Evolutionary conservation across 192 early-diverging fungal genomes (phyloP), one percentile per base, ranked within the genome.

Genomic region (Haplosporangium gracile): DNA sequence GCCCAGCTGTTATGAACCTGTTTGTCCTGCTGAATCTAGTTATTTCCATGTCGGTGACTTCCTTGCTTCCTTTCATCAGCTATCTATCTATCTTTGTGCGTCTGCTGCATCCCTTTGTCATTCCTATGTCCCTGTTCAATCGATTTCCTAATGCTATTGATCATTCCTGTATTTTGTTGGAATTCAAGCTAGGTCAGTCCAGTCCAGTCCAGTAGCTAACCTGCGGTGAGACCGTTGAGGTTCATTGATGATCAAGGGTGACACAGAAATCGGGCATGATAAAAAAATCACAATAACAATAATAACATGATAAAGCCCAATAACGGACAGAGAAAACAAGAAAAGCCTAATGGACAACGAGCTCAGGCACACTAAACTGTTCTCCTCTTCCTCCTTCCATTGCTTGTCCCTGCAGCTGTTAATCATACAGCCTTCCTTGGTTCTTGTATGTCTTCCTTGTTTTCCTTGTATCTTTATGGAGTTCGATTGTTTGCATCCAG

Each of bases 11-110:
- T 32, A 11, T 15, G 60, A 65, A 65, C 24, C 81, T 20, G 60
- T 39, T 47, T 68, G 53, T 72, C 60, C 49, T 73, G 39, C 78
- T 65, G 29, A 29, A 65, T 65, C 60, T 4, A 26, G 26, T 65
- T 65, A 32, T 32, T 15, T 10, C 26, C 26, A 32, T 65, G 29
- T 32, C 11, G 60, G n/a, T 15, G 60, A 55, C 1, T 55, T 24
- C 53, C 24, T 24, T 55, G 5, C 18, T 26, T 57, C 55, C n/a
- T 0, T 63, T 8, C 26, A 29, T 29, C 47, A 49, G 18, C 5
- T 16, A 49, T 49, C 5, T 16, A 4, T 20, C 47, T 49, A 16
- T 49, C 15, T 10, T 13, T 29, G 60, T 63, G 18, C 2, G 24
- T 7, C 55, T 57, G 24, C 55, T 8, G 55, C 55, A 20, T 57